Base-by-base conservation (phyloP, 106 monocot genomes). In the Narthecium ossifragum region DNA sequence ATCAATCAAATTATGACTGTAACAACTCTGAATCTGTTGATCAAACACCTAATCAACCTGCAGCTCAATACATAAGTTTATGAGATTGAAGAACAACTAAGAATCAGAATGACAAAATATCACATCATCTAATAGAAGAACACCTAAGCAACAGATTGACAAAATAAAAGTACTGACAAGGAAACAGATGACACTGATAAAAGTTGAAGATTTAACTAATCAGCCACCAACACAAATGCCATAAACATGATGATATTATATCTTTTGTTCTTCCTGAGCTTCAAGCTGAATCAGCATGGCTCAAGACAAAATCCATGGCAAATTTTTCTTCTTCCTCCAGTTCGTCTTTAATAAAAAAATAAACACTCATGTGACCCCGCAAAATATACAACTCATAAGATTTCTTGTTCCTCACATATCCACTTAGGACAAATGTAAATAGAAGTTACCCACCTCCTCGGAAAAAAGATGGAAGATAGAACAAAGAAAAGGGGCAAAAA, bases 401-500 rank as follows among this genome's bases (percentile, higher is more conserved):
- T 49, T 22, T 2, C 49, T 23, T 8, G 23, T 22, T 24, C 36
- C 49, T 49, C 49, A 49, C 23, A 24, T n/a, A n/a, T 49, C 23
- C 22, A 49, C 21, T 22, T 49, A 20, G 23, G 49, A 23, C 18
- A 20, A 49, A 24, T 49, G 49, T 24, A 49, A 24, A n/a, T n/a
- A n/a, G 22, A 49, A 48, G 49, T 61, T 53, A 4, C 61, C 46
- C 59, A 59, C 50, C 73, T 65, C 65, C 40, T 26, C 26, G 34
- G 55, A 38, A 31, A 50, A 46, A 48, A 40, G 2, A 11, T 18
- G 55, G 4, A 20, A 37, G 37, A 31, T 22, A 53, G 26, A 61
- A 28, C 15, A 29, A 2, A 9, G 26, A 53, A 31, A 26, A 34
- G 45, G 38, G 55, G 62, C 29, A 18, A 48, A 52, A 17, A 37